phyloP scores from a whole-genome alignment of 179 eudicot species.

The Patellifolia procumbens region DNA sequence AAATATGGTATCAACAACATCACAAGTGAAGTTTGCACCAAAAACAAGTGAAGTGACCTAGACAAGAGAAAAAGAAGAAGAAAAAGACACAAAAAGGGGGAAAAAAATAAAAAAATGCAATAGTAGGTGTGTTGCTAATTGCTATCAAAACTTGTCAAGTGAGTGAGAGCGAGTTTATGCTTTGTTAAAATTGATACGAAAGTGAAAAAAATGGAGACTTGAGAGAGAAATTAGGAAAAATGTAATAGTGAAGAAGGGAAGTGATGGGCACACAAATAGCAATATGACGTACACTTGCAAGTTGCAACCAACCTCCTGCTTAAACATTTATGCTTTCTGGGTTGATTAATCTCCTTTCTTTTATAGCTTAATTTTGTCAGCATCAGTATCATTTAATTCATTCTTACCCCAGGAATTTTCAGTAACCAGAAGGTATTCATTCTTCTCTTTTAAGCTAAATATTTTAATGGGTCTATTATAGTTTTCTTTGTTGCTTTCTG shows the following conservation, averaged over 20 bases:
- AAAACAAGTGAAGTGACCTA: too few relatives aligned
- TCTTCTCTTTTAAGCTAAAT: neutral
- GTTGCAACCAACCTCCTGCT: slow-evolving; percentile 9
- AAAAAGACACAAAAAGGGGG: neutral
- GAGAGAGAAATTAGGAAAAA: neutral
- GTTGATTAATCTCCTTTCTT: neutral
- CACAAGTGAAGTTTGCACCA: too few relatives aligned
- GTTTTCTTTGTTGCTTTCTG: neutral
- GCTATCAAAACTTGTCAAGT: neutral
- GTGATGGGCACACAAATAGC: slow-evolving; percentile 4
- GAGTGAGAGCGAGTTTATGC: neutral
- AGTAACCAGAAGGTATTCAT: neutral
- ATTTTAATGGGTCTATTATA: neutral
- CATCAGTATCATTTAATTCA: neutral
- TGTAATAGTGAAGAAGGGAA: neutral
- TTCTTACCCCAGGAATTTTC: neutral
- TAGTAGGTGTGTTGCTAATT: neutral
- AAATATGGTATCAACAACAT: too few relatives aligned
- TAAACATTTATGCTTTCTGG: neutral
- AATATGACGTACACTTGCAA: slow-evolving; percentile 16
- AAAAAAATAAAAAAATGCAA: neutral
- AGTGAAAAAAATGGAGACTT: neutral
- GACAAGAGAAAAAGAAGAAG: too few relatives aligned
- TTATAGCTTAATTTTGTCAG: neutral
- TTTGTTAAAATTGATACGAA: slow-evolving; percentile 10